A percentile compares a stretch with the other conserved stretches of the same genome.
phyloP scores from a whole-genome alignment of 2,329 filamentous ascomycete species.

The Fusarium odoratissimum region DNA sequence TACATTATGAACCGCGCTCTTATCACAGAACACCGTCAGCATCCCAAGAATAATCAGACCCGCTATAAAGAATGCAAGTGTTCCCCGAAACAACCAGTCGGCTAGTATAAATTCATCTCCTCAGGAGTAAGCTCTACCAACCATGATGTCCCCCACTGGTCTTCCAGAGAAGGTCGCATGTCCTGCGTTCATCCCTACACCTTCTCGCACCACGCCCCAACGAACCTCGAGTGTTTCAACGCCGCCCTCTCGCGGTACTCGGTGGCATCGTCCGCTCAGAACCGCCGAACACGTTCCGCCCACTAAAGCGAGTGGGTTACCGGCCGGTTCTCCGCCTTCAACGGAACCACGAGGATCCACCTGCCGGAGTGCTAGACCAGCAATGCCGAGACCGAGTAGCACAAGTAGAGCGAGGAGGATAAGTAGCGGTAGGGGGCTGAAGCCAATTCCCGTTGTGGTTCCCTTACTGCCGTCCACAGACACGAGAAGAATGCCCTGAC shows the following conservation, averaged over 20 bases:
- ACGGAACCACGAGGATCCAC: slow-evolving; percentile 52
- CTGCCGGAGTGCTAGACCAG: slow-evolving; percentile 55
- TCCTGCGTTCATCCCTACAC: slow-evolving; percentile 52
- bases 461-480: slow-evolving; percentile 45
- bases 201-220: slow-evolving; percentile 61
- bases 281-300: slow-evolving; percentile 64
- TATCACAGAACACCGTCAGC: slow-evolving; percentile 10
- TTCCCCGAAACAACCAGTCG: background rate
- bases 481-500: slow-evolving; percentile 56
- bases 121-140: slow-evolving; percentile 44
- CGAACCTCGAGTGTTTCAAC: slow-evolving; percentile 54
- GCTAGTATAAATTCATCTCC: background rate
- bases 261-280: slow-evolving; percentile 62
- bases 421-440: slow-evolving; percentile 58
- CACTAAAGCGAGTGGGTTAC: slow-evolving; percentile 61
- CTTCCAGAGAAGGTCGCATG: slow-evolving; percentile 59
- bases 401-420: slow-evolving; percentile 56
- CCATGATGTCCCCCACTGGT: slow-evolving; percentile 43
- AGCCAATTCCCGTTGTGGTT: slow-evolving; percentile 50
- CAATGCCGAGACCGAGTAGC: slow-evolving; percentile 48
- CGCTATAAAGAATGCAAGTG: background rate
- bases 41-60: background rate
- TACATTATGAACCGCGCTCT: slow-evolving; percentile 3
- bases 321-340: slow-evolving; percentile 51
- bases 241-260: slow-evolving; percentile 45